phyloP scores from a whole-genome alignment of 2,329 filamentous ascomycete genomes.

The Rhinocladiella similis region DNA sequence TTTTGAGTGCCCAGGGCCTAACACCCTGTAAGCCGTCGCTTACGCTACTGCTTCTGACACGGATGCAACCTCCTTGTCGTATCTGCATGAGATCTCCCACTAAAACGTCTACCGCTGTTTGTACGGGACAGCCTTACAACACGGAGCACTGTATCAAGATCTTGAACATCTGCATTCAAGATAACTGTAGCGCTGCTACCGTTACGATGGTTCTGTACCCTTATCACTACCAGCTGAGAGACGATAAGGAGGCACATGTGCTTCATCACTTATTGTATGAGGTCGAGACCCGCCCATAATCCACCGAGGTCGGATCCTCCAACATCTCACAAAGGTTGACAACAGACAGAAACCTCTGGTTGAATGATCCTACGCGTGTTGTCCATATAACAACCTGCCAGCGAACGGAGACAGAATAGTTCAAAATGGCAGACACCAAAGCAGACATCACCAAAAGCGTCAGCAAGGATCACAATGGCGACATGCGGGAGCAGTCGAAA shows the following conservation, averaged over 20 bases:
- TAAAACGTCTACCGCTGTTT: background rate
- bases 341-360: no score
- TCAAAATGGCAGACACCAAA: conserved; percentile 6
- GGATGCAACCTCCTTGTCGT: background rate
- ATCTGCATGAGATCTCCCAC: background rate
- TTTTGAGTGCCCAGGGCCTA: no score
- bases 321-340: no score
- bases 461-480: conserved; percentile 12
- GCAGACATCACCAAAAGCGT: conserved; percentile 1
- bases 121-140: no score
- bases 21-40: background rate
- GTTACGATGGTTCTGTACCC: conserved; percentile 6
- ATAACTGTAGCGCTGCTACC: no score
- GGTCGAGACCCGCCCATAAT: no score
- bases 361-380: no score
- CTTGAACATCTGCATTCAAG: no score
- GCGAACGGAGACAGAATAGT: background rate
- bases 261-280: no score
- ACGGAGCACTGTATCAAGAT: no score
- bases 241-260: no score
- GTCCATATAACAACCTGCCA: background rate
- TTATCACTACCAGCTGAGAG: background rate
- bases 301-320: no score
- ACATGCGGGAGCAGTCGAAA: conserved; percentile 31
- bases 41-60: background rate